Percentiles rank a stretch among this genome's conserved stretches.
These are phyloP conservation scores for Fraxinus angustifolia DNA, from an alignment of 305 asterid genomes.

Conservation along the genomic window DNA sequence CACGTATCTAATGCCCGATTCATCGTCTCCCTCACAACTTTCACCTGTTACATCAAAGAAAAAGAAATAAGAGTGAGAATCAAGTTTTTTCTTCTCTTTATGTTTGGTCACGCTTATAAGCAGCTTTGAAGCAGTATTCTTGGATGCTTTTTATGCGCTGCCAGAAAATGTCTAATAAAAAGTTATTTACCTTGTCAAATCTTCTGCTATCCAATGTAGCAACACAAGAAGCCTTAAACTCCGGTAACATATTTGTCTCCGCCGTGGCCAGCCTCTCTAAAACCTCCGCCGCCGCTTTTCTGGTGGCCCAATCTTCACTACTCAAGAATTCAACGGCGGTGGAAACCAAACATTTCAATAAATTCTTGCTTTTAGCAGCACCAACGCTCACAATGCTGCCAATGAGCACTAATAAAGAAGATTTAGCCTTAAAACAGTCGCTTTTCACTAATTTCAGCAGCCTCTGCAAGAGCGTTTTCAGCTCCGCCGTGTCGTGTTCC, in stretches of 20 bases:
- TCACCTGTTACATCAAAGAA: constrained; percentile 46
- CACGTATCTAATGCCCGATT: constrained; percentile 68
- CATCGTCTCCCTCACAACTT: constrained; percentile 81
- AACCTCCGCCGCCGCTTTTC: constrained; percentile 82
- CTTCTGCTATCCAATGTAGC: constrained; percentile 58
- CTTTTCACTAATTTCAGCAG: constrained; percentile 52
- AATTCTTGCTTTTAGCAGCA: constrained; percentile 43
- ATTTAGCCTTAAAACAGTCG: constrained; percentile 69
- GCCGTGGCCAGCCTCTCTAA: constrained; percentile 47
- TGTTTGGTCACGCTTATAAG: not conserved
- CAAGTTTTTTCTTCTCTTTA: not conserved
- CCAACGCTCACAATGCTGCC: constrained; percentile 52
- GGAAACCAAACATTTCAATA: constrained; percentile 39
- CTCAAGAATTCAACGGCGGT: constrained; percentile 53
- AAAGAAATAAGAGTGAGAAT: not conserved
- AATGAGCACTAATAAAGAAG: constrained; percentile 46
- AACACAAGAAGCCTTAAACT: constrained; percentile 43
- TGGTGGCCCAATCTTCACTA: constrained; percentile 74
- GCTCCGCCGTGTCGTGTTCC: constrained; percentile 56
- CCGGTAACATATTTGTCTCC: constrained; percentile 42
- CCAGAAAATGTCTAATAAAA: not conserved
- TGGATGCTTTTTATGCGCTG: not conserved
- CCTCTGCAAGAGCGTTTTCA: constrained; percentile 58
- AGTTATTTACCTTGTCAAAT: constrained; percentile 64
- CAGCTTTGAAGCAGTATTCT: not conserved